These are phyloP conservation scores for Handroanthus guayacan DNA, from an alignment of 257 asterid species.

Conservation along the genomic window DNA sequence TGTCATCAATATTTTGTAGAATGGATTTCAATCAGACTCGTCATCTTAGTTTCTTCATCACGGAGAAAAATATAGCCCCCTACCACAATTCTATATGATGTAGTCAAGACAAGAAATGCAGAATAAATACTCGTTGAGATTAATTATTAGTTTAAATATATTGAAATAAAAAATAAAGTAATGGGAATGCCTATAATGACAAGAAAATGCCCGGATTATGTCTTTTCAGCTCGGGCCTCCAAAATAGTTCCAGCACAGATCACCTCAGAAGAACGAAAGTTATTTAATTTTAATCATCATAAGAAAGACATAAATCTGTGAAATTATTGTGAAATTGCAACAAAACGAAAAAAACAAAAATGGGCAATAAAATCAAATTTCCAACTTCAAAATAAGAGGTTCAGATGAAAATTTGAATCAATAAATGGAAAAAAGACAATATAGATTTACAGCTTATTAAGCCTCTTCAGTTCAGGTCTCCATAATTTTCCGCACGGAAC, in stretches of 20 bases:
- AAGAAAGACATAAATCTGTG: background rate
- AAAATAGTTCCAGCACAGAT: background rate
- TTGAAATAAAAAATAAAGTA: background rate
- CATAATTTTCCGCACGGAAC: slow-evolving; percentile 56
- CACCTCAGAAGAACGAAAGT: slow-evolving; percentile 33
- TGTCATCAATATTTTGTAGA: slow-evolving; percentile 56
- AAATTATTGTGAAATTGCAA: background rate
- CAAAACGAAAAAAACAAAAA: background rate
- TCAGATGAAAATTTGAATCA: background rate
- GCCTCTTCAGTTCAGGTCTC: slow-evolving; percentile 77
- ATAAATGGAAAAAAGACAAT: background rate
- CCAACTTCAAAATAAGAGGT: no score
- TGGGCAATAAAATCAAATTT: background rate
- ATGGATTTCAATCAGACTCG: slow-evolving; percentile 73
- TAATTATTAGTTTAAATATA: background rate
- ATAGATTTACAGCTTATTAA: background rate
- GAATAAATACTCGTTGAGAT: background rate
- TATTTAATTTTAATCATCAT: slow-evolving; percentile 3
- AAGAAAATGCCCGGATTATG: background rate
- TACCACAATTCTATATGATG: background rate
- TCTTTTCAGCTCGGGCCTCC: slow-evolving; percentile 16
- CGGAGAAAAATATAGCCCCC: slow-evolving; percentile 30
- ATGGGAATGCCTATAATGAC: background rate
- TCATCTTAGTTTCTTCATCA: slow-evolving; percentile 60
- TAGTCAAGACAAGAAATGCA: background rate